These are phyloP conservation scores for Lipomyces oligophaga DNA, from an alignment of 805 yeast genomes.

Conservation along the genomic window DNA sequence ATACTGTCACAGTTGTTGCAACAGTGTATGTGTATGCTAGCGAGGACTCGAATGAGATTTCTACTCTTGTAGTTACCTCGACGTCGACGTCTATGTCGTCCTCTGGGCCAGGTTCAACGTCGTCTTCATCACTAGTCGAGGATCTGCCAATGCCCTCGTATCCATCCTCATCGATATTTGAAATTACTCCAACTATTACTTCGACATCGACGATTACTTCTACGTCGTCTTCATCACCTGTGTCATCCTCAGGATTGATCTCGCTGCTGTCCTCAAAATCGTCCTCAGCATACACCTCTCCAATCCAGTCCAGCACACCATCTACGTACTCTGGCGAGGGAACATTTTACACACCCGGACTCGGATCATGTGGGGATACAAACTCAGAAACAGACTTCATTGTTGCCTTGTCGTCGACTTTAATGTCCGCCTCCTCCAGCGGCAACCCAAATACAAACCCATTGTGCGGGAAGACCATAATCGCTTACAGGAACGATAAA, in stretches of 20 bases:
- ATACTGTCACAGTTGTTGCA: slow-evolving; percentile 17
- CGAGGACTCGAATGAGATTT: slow-evolving; percentile 4
- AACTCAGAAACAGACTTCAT: slow-evolving; percentile 48
- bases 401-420: slow-evolving; percentile 49
- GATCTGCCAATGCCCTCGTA: not conserved
- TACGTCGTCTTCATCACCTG: slow-evolving; percentile 3
- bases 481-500: slow-evolving; percentile 47
- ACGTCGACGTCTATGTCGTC: slow-evolving; percentile 2
- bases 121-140: slow-evolving; percentile 1
- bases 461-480: slow-evolving; percentile 52
- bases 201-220: slow-evolving; percentile 2
- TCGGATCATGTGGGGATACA: slow-evolving; percentile 56
- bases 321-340: slow-evolving; percentile 37
- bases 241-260: slow-evolving; percentile 7
- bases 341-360: slow-evolving; percentile 39
- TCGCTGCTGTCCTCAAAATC: slow-evolving; percentile 10
- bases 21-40: slow-evolving; percentile 20
- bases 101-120: not conserved
- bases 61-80: slow-evolving; percentile 5
- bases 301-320: slow-evolving; percentile 8
- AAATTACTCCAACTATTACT: slow-evolving; percentile 1
- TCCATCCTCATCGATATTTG: slow-evolving; percentile 2
- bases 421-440: slow-evolving; percentile 44
- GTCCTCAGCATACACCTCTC: slow-evolving; percentile 1
- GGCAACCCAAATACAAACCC: slow-evolving; percentile 41